These are phyloP conservation scores for Stygiomarasmius scandens DNA, from an alignment of 1,284 basidiomycete genomes.

Conservation along the genomic window DNA sequence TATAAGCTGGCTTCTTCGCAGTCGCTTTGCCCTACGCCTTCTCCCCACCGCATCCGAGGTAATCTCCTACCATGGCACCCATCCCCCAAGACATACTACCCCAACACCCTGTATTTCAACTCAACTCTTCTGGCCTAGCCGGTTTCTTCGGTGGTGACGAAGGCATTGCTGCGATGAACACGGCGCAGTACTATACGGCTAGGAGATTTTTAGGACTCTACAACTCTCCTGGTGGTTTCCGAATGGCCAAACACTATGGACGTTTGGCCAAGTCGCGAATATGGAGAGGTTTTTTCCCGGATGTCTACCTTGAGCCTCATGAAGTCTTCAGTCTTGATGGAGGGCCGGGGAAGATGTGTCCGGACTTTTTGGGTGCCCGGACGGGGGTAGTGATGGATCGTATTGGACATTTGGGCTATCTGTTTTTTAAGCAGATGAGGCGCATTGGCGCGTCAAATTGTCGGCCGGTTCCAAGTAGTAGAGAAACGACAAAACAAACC, in stretches of 20 bases:
- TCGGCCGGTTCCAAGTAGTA: background rate
- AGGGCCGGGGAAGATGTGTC: slow-evolving; percentile 23
- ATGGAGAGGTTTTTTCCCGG: slow-evolving; percentile 33
- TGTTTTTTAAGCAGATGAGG: slow-evolving; percentile 27
- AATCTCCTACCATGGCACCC: too few relatives aligned
- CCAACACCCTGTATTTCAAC: too few relatives aligned
- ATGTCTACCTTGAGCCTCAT: slow-evolving; percentile 28
- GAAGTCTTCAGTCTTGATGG: slow-evolving; percentile 29
- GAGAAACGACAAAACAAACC: background rate
- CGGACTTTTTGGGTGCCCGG: slow-evolving; percentile 27
- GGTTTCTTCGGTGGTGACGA: slow-evolving; percentile 35
- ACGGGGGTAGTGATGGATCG: slow-evolving; percentile 28
- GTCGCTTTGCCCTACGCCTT: too few relatives aligned
- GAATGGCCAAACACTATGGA: slow-evolving; percentile 31
- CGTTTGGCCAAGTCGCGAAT: slow-evolving; percentile 29
- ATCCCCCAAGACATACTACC: too few relatives aligned
- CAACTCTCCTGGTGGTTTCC: slow-evolving; percentile 36
- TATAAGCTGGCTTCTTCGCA: too few relatives aligned
- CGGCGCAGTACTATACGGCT: slow-evolving; percentile 31
- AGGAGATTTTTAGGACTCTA: slow-evolving; percentile 37
- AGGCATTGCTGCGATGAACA: slow-evolving; percentile 36
- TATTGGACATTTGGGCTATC: slow-evolving; percentile 28
- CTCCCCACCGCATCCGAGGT: too few relatives aligned
- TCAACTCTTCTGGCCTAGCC: background rate
- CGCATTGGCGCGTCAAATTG: background rate